Percentiles rank a stretch among this genome's conserved stretches.
Conservation (phyloP, 306 rosid genomes). For the Lupinus albus region DNA sequence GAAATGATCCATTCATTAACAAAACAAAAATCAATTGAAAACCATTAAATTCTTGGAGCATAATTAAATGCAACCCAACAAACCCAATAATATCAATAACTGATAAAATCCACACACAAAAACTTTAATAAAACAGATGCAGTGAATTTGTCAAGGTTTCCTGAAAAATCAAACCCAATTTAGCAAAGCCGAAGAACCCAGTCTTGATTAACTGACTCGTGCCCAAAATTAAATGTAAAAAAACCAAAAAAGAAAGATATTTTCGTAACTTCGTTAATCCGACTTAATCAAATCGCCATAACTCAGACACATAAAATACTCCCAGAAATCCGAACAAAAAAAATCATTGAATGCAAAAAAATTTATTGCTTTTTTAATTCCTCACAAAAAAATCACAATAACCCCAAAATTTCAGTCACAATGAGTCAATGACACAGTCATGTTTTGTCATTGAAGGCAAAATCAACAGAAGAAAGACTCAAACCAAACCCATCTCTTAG, state of each 20-base stretch:
- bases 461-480: constrained; percentile 12
- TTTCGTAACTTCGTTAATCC: background rate
- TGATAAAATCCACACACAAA: background rate
- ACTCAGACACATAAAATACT: constrained; percentile 15
- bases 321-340: constrained; percentile 35
- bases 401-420: constrained; percentile 39
- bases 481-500: constrained; percentile 9
- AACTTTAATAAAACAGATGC: constrained; percentile 24
- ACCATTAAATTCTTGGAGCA: constrained; percentile 33
- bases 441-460: constrained; percentile 25
- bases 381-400: background rate
- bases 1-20: constrained; percentile 49
- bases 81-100: constrained; percentile 34
- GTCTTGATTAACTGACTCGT: constrained; percentile 25
- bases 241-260: background rate
- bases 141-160: constrained; percentile 38
- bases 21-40: constrained; percentile 33
- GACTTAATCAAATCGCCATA: constrained; percentile 29
- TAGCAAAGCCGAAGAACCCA: constrained; percentile 35
- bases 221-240: constrained; percentile 38
- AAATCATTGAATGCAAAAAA: constrained; percentile 19
- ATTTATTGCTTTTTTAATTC: background rate
- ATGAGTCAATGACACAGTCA: background rate
- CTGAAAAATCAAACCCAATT: constrained; percentile 41
- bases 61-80: constrained; percentile 40